Percentiles rank a stretch among this genome's conserved stretches.
Conservation (phyloP, 2,329 filamentous ascomycete genomes). For the Cryphonectria radicalis region DNA sequence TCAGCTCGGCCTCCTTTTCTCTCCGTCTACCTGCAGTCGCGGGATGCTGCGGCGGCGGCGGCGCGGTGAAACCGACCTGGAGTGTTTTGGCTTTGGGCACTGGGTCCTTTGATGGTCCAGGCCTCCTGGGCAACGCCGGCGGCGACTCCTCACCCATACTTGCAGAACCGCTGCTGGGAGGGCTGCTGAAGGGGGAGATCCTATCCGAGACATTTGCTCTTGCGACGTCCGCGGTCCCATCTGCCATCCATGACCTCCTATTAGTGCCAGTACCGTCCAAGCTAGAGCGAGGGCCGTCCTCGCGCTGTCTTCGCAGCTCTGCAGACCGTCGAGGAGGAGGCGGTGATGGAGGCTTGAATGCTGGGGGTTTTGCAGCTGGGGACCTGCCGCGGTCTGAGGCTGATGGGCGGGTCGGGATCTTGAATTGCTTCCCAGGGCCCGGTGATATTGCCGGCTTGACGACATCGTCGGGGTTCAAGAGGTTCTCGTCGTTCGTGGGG, state of each 20-base stretch:
- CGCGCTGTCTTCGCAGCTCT: conserved; percentile 58
- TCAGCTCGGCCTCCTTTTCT: conserved; percentile 49
- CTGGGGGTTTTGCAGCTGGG: conserved; percentile 50
- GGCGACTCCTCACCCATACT: conserved; percentile 60
- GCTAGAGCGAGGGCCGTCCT: conserved; percentile 54
- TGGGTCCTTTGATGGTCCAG: conserved; percentile 51
- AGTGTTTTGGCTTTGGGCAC: conserved; percentile 39
- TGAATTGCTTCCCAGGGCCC: conserved; percentile 52
- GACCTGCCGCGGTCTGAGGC: conserved; percentile 42
- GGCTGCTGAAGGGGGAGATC: conserved; percentile 84
- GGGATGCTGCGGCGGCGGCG: conserved; percentile 55
- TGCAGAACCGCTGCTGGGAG: conserved; percentile 68
- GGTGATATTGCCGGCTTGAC: conserved; percentile 45
- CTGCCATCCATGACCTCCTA: conserved; percentile 35
- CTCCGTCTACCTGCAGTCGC: conserved; percentile 49
- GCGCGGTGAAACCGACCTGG: conserved; percentile 52
- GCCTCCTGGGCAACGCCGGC: conserved; percentile 54
- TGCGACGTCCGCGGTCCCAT: conserved; percentile 38
- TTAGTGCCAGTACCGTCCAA: conserved; percentile 66
- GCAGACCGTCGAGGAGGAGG: conserved; percentile 67
- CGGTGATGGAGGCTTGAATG: conserved; percentile 63
- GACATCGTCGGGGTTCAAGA: conserved; percentile 53
- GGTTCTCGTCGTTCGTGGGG: conserved; percentile 47
- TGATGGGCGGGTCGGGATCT: conserved; percentile 56
- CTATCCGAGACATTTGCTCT: conserved; percentile 46